phyloP scores from a whole-genome alignment of 2,329 filamentous ascomycete genomes.

The Cladophialophora bantiana region DNA sequence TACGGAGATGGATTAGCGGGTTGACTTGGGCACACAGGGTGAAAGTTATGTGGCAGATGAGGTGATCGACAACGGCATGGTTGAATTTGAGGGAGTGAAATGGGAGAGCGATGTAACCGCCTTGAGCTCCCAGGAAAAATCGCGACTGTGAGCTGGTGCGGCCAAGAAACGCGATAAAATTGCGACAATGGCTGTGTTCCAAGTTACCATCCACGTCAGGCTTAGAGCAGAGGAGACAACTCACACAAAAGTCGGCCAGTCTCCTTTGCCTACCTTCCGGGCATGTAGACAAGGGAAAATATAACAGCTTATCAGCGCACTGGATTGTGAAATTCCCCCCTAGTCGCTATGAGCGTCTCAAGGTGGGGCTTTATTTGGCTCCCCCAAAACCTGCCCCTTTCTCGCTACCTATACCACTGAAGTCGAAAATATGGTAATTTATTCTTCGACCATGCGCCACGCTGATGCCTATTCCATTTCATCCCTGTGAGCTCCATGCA shows the following conservation, averaged over 20 bases:
- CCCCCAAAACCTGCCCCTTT: background rate
- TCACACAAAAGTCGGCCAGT: background rate
- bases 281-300: background rate
- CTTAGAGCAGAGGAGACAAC: background rate
- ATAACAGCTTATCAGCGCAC: background rate
- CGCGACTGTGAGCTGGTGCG: too few relatives aligned
- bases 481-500: constrained; percentile 14
- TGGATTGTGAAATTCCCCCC: background rate
- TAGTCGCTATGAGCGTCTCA: background rate
- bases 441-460: constrained; percentile 18
- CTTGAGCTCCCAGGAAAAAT: too few relatives aligned
- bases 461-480: constrained; percentile 19
- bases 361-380: background rate
- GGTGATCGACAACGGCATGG: too few relatives aligned
- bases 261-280: background rate
- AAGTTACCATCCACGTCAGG: background rate
- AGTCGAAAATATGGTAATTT: background rate
- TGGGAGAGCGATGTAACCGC: background rate
- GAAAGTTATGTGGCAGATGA: background rate
- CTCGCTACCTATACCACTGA: background rate
- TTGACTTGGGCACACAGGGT: background rate
- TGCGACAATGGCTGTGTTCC: background rate
- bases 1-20: background rate
- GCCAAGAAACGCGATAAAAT: too few relatives aligned
- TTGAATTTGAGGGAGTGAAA: background rate